Percentiles rank a stretch among this genome's conserved stretches.
phyloP scores from a whole-genome alignment of 116 monocot species.

The Zostera marina region DNA sequence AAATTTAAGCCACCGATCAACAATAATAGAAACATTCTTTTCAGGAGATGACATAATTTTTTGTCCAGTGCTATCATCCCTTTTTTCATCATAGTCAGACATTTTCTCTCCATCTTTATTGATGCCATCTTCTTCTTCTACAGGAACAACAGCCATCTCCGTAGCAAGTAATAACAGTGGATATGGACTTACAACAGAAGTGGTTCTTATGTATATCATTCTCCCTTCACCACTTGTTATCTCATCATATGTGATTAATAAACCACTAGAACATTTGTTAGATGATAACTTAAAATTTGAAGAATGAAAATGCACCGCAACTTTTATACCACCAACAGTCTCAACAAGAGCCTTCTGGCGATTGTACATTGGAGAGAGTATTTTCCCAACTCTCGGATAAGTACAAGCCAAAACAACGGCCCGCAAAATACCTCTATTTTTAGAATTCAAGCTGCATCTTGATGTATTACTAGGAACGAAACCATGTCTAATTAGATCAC shows the following conservation, averaged over 20 bases:
- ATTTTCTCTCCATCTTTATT: conserved; percentile 26
- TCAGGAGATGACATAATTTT: conserved; percentile 86
- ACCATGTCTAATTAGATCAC: conserved; percentile 51
- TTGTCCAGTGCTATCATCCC: conserved; percentile 17
- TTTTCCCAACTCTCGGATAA: conserved; percentile 79
- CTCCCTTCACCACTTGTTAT: conserved; percentile 73
- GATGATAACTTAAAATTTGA: conserved; percentile 51
- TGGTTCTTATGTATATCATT: conserved; percentile 50
- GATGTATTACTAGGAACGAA: conserved; percentile 58
- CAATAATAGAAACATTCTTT: conserved; percentile 50
- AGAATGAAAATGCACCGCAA: conserved; percentile 66
- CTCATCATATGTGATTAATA: conserved; percentile 78
- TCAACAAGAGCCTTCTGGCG: conserved; percentile 47
- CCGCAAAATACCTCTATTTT: conserved; percentile 68
- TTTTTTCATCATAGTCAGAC: conserved; percentile 39
- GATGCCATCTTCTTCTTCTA: conserved; percentile 28
- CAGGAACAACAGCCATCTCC: conserved; percentile 82
- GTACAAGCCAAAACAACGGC: conserved; percentile 65
- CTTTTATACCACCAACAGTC: conserved; percentile 66
- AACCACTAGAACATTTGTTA: conserved; percentile 22
- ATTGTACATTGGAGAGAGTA: conserved; percentile 40
- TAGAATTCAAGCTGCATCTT: conserved; percentile 60
- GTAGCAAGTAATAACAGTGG: conserved; percentile 64
- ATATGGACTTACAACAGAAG: conserved; percentile 56
- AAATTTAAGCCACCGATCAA: conserved; percentile 85